phyloP scores from a whole-genome alignment of 176 grass and related monocot genomes.

The Avena insularis region DNA sequence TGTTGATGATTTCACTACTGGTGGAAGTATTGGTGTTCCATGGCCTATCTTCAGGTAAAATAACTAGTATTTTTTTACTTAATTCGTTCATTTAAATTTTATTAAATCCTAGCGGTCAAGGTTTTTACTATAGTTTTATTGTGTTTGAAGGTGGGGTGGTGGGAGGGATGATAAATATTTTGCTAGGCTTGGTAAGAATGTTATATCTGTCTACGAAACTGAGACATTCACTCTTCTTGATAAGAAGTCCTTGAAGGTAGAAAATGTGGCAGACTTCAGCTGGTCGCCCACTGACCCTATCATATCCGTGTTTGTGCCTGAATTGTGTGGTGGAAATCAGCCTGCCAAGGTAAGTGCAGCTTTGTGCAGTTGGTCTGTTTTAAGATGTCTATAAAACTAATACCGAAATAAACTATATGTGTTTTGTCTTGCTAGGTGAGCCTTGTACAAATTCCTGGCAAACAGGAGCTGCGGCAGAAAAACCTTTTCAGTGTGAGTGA shows the following conservation, averaged over 20 bases:
- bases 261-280: conserved; percentile 82
- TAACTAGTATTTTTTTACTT: background rate
- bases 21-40: conserved; percentile 69
- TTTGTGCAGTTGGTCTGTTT: conserved; percentile 16
- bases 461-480: conserved; percentile 90
- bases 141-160: conserved; percentile 77
- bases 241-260: conserved; percentile 95
- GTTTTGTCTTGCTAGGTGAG: conserved; percentile 62
- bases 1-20: conserved; percentile 71
- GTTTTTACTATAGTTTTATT: conserved; percentile 38
- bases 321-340: conserved; percentile 87
- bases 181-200: conserved; percentile 90
- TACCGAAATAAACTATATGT: conserved; percentile 18
- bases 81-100: background rate
- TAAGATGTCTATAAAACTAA: background rate
- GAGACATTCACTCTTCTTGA: conserved; percentile 84
- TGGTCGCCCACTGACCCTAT: conserved; percentile 95
- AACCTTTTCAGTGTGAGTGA: conserved; percentile 90
- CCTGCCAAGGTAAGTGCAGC: conserved; percentile 74
- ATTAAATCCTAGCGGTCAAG: background rate
- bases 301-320: conserved; percentile 82
- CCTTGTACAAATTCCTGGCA: conserved; percentile 89
- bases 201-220: conserved; percentile 87
- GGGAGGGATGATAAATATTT: conserved; percentile 95
- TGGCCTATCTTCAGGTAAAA: conserved; percentile 90